Base-by-base conservation (phyloP, 257 asterid species). In the Parsonsia alboflavescens region DNA sequence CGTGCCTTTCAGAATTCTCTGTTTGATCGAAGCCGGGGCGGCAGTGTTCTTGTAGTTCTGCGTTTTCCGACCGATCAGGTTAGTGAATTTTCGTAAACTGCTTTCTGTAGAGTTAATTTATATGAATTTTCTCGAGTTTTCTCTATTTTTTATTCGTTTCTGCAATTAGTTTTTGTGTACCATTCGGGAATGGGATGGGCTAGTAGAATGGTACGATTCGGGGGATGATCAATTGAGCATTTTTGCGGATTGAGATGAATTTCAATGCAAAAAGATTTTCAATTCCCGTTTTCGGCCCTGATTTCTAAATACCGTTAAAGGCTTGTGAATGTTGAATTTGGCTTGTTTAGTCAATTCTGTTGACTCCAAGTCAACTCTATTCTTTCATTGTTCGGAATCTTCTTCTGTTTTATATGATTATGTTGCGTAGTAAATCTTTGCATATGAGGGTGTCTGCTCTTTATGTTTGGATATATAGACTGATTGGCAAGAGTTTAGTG, bases 21-120 rank as follows among this genome's bases (percentile, higher is more conserved):
- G 64, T 21, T 54, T 21, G 41, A 24, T 39, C 22, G 10, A 71
- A 53, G 42, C 54, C 11, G 19, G 46, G 1, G 26, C 26, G 19
- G 39, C 48, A n/a, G 26, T 22, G 30, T 21, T 12, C 16, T 22
- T 50, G 15, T 71, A 7, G 2, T 36, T 21, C 28, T 22, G n/a
- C 28, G 62, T 11, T 39, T n/a, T n/a, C 66, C 17, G 26, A 46
- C 57, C 63, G 59, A 78, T 58, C 66, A 46, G 72, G 81, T 73
- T 41, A 73, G 58, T 67, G 65, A 54, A 45, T n/a, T 73, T 46
- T 73, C 2, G 11, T 16, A 26, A 30, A 28, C 7, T 58, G 59
- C 33, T 73, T 39, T 39, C 6, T 17, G 2, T 50, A 36, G n/a
- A 24, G 30, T 21, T 44, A 30, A 48, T 56, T 42, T 16, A 13